These are phyloP conservation scores for Metrosideros polymorpha DNA, from an alignment of 441 rosid genomes.

Conservation along the genomic window DNA sequence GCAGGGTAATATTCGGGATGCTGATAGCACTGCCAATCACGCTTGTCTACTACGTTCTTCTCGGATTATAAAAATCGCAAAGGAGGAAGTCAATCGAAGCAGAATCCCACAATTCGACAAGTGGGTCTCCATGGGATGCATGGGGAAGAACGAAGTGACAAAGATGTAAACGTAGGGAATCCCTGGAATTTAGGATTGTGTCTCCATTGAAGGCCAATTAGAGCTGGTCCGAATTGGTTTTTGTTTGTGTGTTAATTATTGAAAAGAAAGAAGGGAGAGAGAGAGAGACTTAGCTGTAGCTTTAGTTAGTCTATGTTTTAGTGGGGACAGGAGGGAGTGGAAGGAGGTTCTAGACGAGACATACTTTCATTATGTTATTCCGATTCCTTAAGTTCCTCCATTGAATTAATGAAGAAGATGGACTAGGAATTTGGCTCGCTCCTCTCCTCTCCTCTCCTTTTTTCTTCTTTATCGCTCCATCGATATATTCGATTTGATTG, in stretches of 20 bases:
- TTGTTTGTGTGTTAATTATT: not conserved
- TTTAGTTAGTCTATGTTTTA: not conserved
- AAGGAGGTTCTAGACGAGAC: not conserved
- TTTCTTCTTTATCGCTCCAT: not conserved
- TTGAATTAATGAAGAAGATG: not conserved
- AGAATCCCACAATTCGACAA: not conserved
- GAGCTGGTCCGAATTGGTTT: not conserved
- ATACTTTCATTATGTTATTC: not conserved
- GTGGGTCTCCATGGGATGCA: not conserved
- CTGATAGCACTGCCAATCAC: constrained; percentile 65
- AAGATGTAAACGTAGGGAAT: not conserved
- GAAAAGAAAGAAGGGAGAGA: not conserved
- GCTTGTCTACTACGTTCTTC: constrained; percentile 51
- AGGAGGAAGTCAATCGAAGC: not conserved
- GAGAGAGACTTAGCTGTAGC: not conserved
- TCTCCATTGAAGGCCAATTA: not conserved
- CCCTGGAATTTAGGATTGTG: not conserved
- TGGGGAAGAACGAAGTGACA: not conserved
- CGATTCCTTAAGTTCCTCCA: not conserved
- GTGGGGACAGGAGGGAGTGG: not conserved
- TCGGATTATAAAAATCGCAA: constrained; percentile 47
- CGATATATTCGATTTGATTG: not conserved
- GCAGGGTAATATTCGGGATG: constrained; percentile 75
- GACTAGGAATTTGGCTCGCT: not conserved
- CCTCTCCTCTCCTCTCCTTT: not conserved